A percentile compares a stretch with the other conserved stretches of the same genome.
phyloP scores from a whole-genome alignment of 176 grass and related monocot species.

The Cymbopogon citratus region DNA sequence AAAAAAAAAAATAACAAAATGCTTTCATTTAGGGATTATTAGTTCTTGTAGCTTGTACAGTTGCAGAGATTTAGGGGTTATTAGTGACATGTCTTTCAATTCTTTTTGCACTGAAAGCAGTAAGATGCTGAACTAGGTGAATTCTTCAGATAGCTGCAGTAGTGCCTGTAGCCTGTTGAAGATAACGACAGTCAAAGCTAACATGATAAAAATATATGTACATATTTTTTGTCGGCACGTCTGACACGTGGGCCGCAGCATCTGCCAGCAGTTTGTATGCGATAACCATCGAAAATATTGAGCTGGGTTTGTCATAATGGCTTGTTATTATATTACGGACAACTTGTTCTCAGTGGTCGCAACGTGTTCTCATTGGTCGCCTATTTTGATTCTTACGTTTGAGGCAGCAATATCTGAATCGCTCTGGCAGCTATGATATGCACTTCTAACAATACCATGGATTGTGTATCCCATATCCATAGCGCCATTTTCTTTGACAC shows the following conservation, averaged over 20 bases:
- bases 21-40: slow-evolving; percentile 24
- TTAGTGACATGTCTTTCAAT: slow-evolving; percentile 19
- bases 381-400: too few relatives aligned
- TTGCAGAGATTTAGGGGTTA: slow-evolving; percentile 34
- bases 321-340: background rate
- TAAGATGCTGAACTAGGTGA: slow-evolving; percentile 5
- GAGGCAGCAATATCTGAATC: too few relatives aligned
- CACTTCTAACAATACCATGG: too few relatives aligned
- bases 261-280: background rate
- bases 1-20: slow-evolving; percentile 28
- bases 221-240: slow-evolving; percentile 13
- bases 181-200: slow-evolving; percentile 23
- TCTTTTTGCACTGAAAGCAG: slow-evolving; percentile 27
- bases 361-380: too few relatives aligned
- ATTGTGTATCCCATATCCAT: too few relatives aligned
- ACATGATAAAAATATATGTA: slow-evolving; percentile 38
- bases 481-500: too few relatives aligned
- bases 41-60: slow-evolving; percentile 47
- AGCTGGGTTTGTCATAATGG: background rate
- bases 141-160: slow-evolving; percentile 11
- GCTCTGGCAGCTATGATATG: too few relatives aligned
- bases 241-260: background rate
- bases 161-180: slow-evolving; percentile 22
- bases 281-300: slow-evolving; percentile 15
- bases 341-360: too few relatives aligned